Conservation (phyloP, 2,329 filamentous ascomycete species). For the Chaetomium olivaceum region DNA sequence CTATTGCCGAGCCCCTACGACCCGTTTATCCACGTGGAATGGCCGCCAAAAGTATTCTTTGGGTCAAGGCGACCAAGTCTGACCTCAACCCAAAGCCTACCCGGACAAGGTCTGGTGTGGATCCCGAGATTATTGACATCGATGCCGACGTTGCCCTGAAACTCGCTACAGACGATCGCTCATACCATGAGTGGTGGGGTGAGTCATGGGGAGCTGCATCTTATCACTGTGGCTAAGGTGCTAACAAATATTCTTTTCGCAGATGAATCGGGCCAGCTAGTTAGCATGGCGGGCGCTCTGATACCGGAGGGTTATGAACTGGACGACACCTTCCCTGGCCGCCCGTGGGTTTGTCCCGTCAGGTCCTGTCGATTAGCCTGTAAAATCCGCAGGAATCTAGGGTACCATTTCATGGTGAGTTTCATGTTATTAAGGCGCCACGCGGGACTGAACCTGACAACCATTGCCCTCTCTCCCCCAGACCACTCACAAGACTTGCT, state of each 20-base stretch:
- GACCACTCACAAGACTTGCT: slow-evolving; percentile 1
- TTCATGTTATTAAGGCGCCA: background rate
- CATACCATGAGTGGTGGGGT: slow-evolving; percentile 21
- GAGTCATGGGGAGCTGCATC: background rate
- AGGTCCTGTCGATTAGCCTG: slow-evolving; percentile 23
- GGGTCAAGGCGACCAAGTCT: slow-evolving; percentile 12
- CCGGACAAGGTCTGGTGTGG: background rate
- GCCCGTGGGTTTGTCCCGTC: slow-evolving; percentile 25
- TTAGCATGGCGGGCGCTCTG: slow-evolving; percentile 16
- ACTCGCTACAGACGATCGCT: slow-evolving; percentile 11
- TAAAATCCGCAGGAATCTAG: slow-evolving; percentile 8
- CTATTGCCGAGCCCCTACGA: background rate
- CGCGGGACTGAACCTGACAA: background rate
- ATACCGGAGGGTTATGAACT: slow-evolving; percentile 23
- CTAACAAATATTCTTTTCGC: background rate
- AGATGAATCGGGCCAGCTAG: slow-evolving; percentile 10
- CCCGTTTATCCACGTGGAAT: slow-evolving; percentile 5
- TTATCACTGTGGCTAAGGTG: background rate
- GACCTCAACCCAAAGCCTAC: background rate
- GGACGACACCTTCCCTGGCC: background rate
- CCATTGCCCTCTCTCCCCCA: background rate
- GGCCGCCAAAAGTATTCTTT: slow-evolving; percentile 2
- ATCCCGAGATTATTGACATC: background rate
- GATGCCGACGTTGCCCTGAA: background rate
- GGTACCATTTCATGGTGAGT: slow-evolving; percentile 24